Conservation (phyloP, 768 basidiomycete genomes). For the Paxillus ammoniavirescens region DNA sequence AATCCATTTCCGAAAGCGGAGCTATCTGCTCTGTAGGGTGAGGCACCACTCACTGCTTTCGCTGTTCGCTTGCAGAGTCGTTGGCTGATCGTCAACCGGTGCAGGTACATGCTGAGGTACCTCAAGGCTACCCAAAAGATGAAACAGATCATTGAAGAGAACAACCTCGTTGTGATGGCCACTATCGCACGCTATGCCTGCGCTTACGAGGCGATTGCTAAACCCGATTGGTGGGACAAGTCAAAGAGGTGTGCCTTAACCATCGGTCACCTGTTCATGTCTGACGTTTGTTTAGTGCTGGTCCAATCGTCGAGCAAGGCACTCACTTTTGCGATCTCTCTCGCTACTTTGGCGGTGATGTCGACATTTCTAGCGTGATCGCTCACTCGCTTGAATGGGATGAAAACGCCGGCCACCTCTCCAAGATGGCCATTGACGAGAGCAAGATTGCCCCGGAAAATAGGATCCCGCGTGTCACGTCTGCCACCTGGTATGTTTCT, state of each 20-base stretch:
- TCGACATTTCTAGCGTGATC: slow-evolving; percentile 74
- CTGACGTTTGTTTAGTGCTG: slow-evolving; percentile 44
- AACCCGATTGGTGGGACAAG: slow-evolving; percentile 94
- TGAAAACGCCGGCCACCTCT: slow-evolving; percentile 83
- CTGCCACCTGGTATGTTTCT: slow-evolving; percentile 75
- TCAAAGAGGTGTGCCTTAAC: slow-evolving; percentile 57
- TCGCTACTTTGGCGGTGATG: slow-evolving; percentile 95
- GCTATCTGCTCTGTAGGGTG: slow-evolving; percentile 90
- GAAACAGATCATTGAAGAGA: slow-evolving; percentile 94
- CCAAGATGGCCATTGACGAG: slow-evolving; percentile 83
- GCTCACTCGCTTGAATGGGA: slow-evolving; percentile 94
- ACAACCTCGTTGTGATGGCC: slow-evolving; percentile 92
- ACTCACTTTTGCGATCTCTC: slow-evolving; percentile 98
- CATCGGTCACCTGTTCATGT: background rate
- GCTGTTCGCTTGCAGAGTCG: background rate
- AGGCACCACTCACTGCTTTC: slow-evolving; percentile 19
- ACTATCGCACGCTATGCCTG: slow-evolving; percentile 94
- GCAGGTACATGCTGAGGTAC: slow-evolving; percentile 91
- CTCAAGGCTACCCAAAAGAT: slow-evolving; percentile 93
- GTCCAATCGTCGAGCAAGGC: slow-evolving; percentile 86
- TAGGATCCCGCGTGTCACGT: slow-evolving; percentile 90
- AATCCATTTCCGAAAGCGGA: slow-evolving; percentile 63
- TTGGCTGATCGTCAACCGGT: background rate
- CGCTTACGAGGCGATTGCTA: slow-evolving; percentile 77
- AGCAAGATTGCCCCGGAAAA: slow-evolving; percentile 79